These are phyloP conservation scores for Kodamaea leandrae DNA, from an alignment of 805 yeast species.

Conservation along the genomic window DNA sequence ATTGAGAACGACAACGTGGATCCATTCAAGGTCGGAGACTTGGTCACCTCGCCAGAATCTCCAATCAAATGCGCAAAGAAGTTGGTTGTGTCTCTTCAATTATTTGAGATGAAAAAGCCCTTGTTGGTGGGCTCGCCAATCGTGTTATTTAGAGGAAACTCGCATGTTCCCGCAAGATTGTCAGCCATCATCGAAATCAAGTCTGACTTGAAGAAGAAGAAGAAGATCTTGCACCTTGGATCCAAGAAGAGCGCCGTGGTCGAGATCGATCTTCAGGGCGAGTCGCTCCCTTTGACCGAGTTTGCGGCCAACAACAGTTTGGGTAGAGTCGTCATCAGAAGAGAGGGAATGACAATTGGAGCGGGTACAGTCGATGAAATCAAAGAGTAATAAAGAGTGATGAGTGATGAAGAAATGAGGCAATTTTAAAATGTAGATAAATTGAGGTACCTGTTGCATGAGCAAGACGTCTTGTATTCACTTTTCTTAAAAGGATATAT, in stretches of 20 bases:
- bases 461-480: background rate
- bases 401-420: background rate
- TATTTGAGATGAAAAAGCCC: constrained; percentile 58
- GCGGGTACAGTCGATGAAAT: constrained; percentile 48
- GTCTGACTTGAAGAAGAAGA: constrained; percentile 24
- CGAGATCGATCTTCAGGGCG: constrained; percentile 48
- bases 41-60: constrained; percentile 29
- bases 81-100: constrained; percentile 28
- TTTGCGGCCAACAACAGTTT: constrained; percentile 48
- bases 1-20: constrained; percentile 52
- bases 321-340: constrained; percentile 68
- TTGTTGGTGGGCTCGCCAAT: constrained; percentile 77
- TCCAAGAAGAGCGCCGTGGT: constrained; percentile 61
- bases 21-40: constrained; percentile 61
- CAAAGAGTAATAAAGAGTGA: background rate
- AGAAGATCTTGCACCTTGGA: constrained; percentile 49
- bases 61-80: constrained; percentile 25
- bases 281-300: constrained; percentile 51
- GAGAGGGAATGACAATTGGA: constrained; percentile 69
- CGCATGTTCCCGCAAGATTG: constrained; percentile 67
- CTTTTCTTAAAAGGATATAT: constrained; percentile 24
- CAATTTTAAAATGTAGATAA: background rate
- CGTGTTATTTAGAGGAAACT: constrained; percentile 72
- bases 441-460: background rate
- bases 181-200: constrained; percentile 37